Evolutionary conservation across 1,139 yeast genomes (phyloP), one percentile per base, ranked within the genome.

Genomic region (Hansenula sp.): DNA sequence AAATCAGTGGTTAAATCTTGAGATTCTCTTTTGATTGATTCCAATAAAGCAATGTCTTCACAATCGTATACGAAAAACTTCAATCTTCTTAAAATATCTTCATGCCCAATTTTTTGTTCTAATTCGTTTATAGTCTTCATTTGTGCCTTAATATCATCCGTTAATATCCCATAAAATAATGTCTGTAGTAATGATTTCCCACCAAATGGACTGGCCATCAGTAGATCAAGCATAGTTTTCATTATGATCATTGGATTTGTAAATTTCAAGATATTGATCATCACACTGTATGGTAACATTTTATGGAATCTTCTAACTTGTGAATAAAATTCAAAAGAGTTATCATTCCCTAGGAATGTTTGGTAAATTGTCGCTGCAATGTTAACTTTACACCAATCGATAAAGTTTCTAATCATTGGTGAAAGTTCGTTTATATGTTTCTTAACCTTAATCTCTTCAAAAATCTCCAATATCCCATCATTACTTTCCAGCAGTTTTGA

Each of bases 171-270:
- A 16, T 85, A 76, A 57, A 91, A 84, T 45, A 89, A 75, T 51
- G 81, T 76, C 47, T 82, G 89, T 41, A 93, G 68, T 27, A 91
- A 65, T 1, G 95, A 80, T 47, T 77, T 77, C 36, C 79, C 76
- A 11, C 87, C 88, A 48, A 83, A 79, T 30, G 95, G 82, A 54
- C 84, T 89, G 18, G 90, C 86, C 63, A 91, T 76, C 49, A 91
- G 78, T 46, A 91, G 61, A 57, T 89, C 96, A 29, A 90, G 74
- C 56, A 90, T 67, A 24, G 85, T 80, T 46, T 90, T 84, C 67
- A 88, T 79, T 33, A 91, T 81, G 41, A 85, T 79, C 65, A 89
- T 79, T 4, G 98, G 98, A 58, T 91, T 91, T 1, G 97, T 87
- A 51, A 83, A 81, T 55, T 80, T 74, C 52, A 91, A 65, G 29